Base-by-base conservation (phyloP, 352 stramenopile genomes). In the Phytophthora sojae region DNA sequence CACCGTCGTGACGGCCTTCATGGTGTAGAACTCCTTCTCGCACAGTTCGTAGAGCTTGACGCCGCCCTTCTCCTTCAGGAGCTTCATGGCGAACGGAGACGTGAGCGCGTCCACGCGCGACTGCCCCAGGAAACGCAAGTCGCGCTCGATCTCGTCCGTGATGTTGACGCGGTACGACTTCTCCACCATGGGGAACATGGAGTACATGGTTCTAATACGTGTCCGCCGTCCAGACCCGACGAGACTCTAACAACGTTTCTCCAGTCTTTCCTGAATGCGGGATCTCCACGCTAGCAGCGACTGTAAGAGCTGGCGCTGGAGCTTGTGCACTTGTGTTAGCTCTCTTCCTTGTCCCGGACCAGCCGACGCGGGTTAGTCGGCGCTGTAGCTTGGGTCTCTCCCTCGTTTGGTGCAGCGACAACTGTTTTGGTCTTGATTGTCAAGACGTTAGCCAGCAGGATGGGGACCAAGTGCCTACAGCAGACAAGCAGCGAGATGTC, bases 11-110 rank as follows among this genome's bases (percentile, higher is more conserved):
- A 94, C 86, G 45, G 84, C 87, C 45, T 93, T 93, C 86, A 96
- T 95, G 0, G 89, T 96, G 77, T 87, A 95, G 69, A 96, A 94
- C 65, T 96, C 89, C 54, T 93, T 89, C 61, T 94, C 86, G 30
- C 71, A 75, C 25, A 94, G 71, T 67, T 96, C 89, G 63, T 86
- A 96, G 30, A 96, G 69, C 80, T 94, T 80, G 21, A 96, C 56
- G 21, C 81, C 80, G 59, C 52, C 65, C 53, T 92, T 91, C 4
- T 94, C 85, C 69, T 93, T 94, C 42, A 95, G 54, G 9, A 90
- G 71, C 61, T 84, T 78, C 89, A 96, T 96, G 62, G 88, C 80
- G 55, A 94, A 95, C 17, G 89, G 78, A 39, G 80, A 87, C 67
- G 87, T 95, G 59, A 96, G 80, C 53, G 89, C 87, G 57, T 95